A percentile compares a stretch with the other conserved stretches of the same genome.
Conservation (phyloP, 2,329 filamentous ascomycete genomes). For the Gaeumannomyces tritici region DNA sequence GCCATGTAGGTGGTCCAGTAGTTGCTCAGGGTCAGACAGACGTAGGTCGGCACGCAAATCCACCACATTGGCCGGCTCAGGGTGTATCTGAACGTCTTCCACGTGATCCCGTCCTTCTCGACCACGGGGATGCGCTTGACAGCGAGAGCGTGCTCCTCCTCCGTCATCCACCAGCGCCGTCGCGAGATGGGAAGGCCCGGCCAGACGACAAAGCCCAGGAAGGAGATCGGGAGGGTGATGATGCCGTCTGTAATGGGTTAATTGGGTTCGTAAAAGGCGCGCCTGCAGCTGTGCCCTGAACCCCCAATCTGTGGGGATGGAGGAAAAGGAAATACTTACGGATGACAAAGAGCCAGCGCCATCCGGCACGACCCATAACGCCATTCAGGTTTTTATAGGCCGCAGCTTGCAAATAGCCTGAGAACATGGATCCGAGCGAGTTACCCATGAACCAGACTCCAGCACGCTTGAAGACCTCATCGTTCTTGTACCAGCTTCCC, state of each 20-base stretch:
- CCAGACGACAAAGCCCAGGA: conserved; percentile 40
- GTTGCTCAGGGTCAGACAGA: conserved; percentile 30
- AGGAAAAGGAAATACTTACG: neutral
- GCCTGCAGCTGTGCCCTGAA: neutral
- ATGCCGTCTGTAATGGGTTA: conserved; percentile 6
- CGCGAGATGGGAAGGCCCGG: conserved; percentile 35
- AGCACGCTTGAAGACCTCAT: conserved; percentile 9
- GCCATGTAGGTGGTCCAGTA: conserved; percentile 40
- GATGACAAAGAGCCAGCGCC: conserved; percentile 42
- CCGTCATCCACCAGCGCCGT: conserved; percentile 24
- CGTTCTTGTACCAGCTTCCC: conserved; percentile 11
- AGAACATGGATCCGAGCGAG: conserved; percentile 28
- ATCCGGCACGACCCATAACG: conserved; percentile 31
- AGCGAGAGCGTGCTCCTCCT: conserved; percentile 23
- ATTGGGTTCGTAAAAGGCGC: neutral
- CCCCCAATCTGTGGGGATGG: neutral
- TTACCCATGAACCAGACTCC: conserved; percentile 14
- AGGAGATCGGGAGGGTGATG: conserved; percentile 32
- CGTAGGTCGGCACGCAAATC: conserved; percentile 2
- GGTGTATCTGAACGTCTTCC: conserved; percentile 12
- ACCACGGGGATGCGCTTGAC: conserved; percentile 16
- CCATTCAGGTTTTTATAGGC: conserved; percentile 39
- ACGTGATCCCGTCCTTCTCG: neutral
- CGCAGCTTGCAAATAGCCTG: conserved; percentile 38
- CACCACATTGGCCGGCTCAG: conserved; percentile 1